Base-by-base conservation (phyloP, 805 yeast species). In the Wickerhamiella brachini region DNA sequence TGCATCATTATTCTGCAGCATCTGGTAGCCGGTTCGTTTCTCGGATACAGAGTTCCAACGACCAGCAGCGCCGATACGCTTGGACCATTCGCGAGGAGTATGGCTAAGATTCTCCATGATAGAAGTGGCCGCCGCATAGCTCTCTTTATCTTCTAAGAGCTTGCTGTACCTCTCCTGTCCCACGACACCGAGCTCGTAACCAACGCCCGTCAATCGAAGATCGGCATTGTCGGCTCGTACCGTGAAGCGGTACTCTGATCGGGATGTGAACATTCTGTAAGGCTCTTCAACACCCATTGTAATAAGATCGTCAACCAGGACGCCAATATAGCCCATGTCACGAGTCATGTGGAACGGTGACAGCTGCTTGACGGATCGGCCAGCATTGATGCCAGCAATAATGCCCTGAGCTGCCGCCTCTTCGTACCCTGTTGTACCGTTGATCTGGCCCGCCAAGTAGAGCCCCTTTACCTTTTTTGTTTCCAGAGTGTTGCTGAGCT, bases 401-500 rank as follows among this genome's bases (percentile, higher is more conserved):
- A 87, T 74, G 1, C 99, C 99, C 62, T 93, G 98, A 0, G 97
- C 84, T 2, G 96, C 95, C 0, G 99, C 99, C 64, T 93, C 99
- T 68, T 93, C 99, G 60, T 93, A 93, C 0, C 99, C 99, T 0
- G 99, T 93, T 0, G 99, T 93, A 34, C 99, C 99, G 62, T 93
- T 93, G 43, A 93, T 93, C 65, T 93, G 99, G 1, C 99, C 99
- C 0, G 98, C 99, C 45, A 93, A 70, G 64, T 69, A 93, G 38
- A 93, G 67, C 0, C 97, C 97, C 10, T 73, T 68, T 2, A 93
- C 79, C 3, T 76, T 65, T 59, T 86, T 88, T 0, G 97, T 86
- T 62, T 90, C 95, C 46, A 93, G 67, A 0, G 94, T 84, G 45
- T 72, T 75, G 50, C 74, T 73, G 51, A 93, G 71, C 61, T 89